phyloP scores from a whole-genome alignment of 139 green algal species.

The Parachlorella kessleri region DNA sequence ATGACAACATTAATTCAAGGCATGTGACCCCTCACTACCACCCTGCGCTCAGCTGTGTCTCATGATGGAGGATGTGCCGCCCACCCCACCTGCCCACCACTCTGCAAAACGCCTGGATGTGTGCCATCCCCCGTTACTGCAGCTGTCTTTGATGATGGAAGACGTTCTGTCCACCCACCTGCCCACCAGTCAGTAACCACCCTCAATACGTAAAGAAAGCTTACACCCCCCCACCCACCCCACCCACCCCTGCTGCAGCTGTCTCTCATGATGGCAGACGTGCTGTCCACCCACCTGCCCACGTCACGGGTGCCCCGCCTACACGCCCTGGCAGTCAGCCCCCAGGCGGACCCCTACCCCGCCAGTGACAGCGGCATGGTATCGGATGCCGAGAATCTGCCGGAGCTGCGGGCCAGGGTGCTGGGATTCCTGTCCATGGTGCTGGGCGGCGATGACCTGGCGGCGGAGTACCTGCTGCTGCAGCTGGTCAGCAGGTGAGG shows the following conservation, averaged over 20 bases:
- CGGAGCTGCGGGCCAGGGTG: background rate
- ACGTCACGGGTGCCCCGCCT: constrained; percentile 60
- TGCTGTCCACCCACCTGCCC: constrained; percentile 51
- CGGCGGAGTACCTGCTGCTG: constrained; percentile 79
- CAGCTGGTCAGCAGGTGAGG: constrained; percentile 51
- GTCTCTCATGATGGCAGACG: constrained; percentile 33
- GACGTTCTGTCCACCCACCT: no score
- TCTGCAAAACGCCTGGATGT: no score
- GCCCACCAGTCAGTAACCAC: no score
- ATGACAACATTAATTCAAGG: no score
- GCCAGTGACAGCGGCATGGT: background rate
- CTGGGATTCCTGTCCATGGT: constrained; percentile 38
- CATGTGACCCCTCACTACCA: no score
- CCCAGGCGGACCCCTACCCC: background rate
- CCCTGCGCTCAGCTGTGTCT: no score
- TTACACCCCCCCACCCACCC: background rate
- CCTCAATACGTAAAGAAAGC: no score
- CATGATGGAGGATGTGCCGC: no score
- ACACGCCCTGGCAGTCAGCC: constrained; percentile 50
- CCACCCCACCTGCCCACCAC: no score
- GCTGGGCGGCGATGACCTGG: constrained; percentile 71
- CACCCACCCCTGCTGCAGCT: background rate
- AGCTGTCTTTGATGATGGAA: no score
- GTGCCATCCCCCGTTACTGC: no score
- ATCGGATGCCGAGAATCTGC: background rate